phyloP scores from a whole-genome alignment of 1,139 yeast species.

The Blastobotrys indianensis region DNA sequence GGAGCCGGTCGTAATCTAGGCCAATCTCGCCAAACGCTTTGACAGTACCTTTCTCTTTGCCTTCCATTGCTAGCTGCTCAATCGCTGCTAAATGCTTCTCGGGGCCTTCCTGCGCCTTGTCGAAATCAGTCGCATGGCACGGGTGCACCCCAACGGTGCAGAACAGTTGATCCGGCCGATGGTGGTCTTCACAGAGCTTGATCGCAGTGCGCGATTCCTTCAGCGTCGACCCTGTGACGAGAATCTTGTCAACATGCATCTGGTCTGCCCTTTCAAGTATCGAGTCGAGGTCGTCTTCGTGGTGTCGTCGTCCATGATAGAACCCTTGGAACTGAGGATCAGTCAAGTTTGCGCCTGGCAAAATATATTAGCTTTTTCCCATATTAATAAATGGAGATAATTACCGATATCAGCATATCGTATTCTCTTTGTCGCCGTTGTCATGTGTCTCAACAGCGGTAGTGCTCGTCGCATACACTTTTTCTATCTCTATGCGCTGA shows the following conservation, averaged over 20 bases:
- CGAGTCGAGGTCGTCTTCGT: conserved; percentile 56
- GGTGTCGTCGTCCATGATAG: conserved; percentile 65
- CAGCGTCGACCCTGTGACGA: conserved; percentile 79
- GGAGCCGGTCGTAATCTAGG: conserved; percentile 83
- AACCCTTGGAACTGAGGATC: conserved; percentile 82
- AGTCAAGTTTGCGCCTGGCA: conserved; percentile 69
- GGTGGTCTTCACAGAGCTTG: conserved; percentile 36
- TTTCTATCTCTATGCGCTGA: too few relatives aligned
- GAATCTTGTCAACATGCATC: conserved; percentile 60
- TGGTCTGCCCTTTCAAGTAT: conserved; percentile 63
- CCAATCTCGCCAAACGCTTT: conserved; percentile 91
- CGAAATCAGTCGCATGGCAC: conserved; percentile 68
- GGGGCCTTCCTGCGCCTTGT: conserved; percentile 27
- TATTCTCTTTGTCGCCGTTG: conserved; percentile 5
- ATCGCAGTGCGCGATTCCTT: conserved; percentile 52
- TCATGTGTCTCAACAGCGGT: not conserved
- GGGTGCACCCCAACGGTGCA: conserved; percentile 96
- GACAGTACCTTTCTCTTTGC: conserved; percentile 43
- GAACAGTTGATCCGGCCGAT: conserved; percentile 30
- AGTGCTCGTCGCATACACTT: too few relatives aligned
- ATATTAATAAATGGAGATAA: not conserved
- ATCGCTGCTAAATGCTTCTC: conserved; percentile 38
- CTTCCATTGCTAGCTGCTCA: conserved; percentile 44
- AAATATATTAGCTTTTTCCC: not conserved
- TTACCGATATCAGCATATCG: conserved; percentile 22